Conservation (phyloP, 2,329 filamentous ascomycete genomes). For the Cercospora berteroae region DNA sequence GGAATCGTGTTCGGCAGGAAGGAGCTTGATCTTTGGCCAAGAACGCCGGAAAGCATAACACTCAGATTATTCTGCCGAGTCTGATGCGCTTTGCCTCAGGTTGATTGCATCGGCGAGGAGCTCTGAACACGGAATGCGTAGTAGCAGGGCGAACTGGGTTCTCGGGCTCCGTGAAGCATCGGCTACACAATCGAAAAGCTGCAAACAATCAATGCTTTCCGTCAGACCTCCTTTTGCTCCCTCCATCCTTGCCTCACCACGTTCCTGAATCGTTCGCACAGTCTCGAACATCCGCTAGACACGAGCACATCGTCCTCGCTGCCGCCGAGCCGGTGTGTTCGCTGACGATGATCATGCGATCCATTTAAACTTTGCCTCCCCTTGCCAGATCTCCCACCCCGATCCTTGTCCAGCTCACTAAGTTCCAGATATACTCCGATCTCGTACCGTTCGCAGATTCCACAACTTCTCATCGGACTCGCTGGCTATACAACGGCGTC, state of each 20-base stretch:
- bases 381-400: background rate
- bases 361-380: background rate
- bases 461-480: background rate
- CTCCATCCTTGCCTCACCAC: background rate
- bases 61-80: background rate
- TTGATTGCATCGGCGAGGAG: background rate
- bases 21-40: background rate
- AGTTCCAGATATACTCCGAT: conserved; percentile 10
- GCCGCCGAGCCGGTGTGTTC: background rate
- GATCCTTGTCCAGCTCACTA: background rate
- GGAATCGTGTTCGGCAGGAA: background rate
- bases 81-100: background rate
- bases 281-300: background rate
- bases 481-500: background rate
- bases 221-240: background rate
- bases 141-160: background rate
- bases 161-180: background rate
- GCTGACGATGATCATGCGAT: background rate
- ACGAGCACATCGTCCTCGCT: background rate
- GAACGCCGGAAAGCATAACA: background rate
- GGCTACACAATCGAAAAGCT: background rate
- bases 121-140: background rate
- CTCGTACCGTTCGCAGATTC: conserved; percentile 5
- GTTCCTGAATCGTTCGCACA: background rate
- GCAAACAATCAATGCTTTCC: background rate